Evolutionary conservation across 768 basidiomycete genomes (phyloP), one percentile per base, ranked within the genome.

Genomic region (Cyclocybe cylindracea): DNA sequence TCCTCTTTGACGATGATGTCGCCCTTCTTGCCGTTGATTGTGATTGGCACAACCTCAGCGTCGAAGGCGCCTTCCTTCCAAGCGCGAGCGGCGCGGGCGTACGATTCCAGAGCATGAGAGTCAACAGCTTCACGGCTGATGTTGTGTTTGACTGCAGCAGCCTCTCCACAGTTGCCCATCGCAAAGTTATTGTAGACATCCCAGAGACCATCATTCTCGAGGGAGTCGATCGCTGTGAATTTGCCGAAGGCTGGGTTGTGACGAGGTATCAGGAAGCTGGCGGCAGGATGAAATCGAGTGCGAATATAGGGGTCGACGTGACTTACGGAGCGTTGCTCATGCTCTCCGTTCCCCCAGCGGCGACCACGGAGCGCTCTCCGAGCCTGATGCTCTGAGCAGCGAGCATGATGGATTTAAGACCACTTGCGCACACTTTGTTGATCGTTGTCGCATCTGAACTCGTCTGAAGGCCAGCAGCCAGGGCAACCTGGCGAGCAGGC

Each of bases 371-470:
- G 53, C 89, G 85, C 66, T 96, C 85, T 45, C 97, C 97, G 18
- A 86, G 78, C 68, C 86, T 80, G 63, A 99, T 93, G 62, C 81
- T 84, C 76, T 98, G 97, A 24, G 93, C 81, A 50, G 93, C 97
- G 56, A 98, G 79, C 71, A 94, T 97, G 73, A 98, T 84, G 29
- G 95, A 81, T 73, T 98, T 98, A 81, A 99, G 77, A 55, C 97
- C 97, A 48, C 91, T 94, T 5, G 97, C 97, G 70, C 97, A 99
- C 69, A 99, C 97, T 77, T 99, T 99, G 84, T 99, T 99, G 76
- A 99, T 86, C 44, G 97, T 99, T 35, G 97, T 98, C 16, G 96
- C 95, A 74, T 99, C 97, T 24, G 96, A 95, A 50, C 79, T 79
- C 8, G 86, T 69, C 56, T 80, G 84, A 65, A 97, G 76, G 57